Conservation (phyloP, 177 flowering plant genomes). For the Vitis hybrid region DNA sequence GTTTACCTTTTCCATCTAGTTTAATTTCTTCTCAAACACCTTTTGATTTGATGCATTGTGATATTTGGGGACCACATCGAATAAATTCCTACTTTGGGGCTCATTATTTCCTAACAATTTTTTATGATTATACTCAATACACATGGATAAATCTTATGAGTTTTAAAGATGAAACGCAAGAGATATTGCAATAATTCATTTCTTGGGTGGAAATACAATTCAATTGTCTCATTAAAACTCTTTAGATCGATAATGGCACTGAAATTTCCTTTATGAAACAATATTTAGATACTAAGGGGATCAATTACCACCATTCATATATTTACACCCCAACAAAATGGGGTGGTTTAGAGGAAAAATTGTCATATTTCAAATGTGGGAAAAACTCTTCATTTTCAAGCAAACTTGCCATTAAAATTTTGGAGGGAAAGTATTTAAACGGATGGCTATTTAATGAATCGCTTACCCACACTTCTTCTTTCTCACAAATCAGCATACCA, state of each 20-base stretch:
- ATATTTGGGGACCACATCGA: constrained; percentile 17
- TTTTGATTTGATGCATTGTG: constrained; percentile 27
- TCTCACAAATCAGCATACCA: not conserved
- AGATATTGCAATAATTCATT: not conserved
- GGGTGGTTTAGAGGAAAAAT: not conserved
- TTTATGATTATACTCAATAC: constrained; percentile 20
- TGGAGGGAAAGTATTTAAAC: constrained; percentile 8
- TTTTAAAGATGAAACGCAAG: not conserved
- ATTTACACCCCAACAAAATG: constrained; percentile 16
- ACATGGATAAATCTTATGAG: constrained; percentile 18
- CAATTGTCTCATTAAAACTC: not conserved
- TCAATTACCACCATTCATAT: not conserved
- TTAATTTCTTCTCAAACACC: not conserved
- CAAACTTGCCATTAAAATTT: not conserved
- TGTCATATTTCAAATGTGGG: constrained; percentile 6
- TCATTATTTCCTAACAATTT: constrained; percentile 21
- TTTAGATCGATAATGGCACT: constrained; percentile 12
- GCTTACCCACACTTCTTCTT: constrained; percentile 1
- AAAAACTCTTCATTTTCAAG: not conserved
- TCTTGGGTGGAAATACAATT: constrained; percentile 12
- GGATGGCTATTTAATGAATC: constrained; percentile 2
- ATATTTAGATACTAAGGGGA: not conserved
- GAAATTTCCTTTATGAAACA: constrained; percentile 1
- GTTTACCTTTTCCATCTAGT: constrained; percentile 9
- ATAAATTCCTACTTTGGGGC: constrained; percentile 4